Evolutionary conservation across 331 rosid species (phyloP), one percentile per base, ranked within the genome.

Genomic region (Arachis monticola): DNA sequence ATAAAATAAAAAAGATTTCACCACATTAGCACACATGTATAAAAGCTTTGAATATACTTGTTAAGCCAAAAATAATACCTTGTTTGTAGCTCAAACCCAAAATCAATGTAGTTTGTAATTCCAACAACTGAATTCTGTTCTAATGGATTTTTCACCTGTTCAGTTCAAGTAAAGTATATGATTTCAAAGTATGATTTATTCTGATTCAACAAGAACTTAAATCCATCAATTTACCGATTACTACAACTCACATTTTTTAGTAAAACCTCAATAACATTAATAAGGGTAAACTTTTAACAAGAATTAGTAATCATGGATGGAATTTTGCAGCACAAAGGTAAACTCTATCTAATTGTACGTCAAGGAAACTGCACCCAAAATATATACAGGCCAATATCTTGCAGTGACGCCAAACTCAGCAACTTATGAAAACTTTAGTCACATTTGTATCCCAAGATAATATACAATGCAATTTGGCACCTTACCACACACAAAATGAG

Each of bases 51-150:
- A 73, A 51, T 63, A 60, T 35, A 67, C 8, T 6, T 73, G 44
- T 72, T 40, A 56, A 67, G 60, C 41, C 14, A 73, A 70, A 59
- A 69, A 51, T 50, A 47, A 70, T 87, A 95, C 98, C 96, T 86
- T 62, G 92, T 85, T 83, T 80, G 89, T 82, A 95, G 83, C 85
- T 92, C 97, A 78, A 92, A 95, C 76, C 99, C 99, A 80, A 95
- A 92, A 84, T 95, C 99, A 59, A 92, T 90, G 63, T 92, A 95
- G 80, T 95, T 95, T 1, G 99, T 95, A 79, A 95, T 95, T 74
- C 97, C 99, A 84, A 95, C 96, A 27, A 95, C 77, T 75, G 64
- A 82, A 81, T 83, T 70, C 87, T 83, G 89, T 87, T 95, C 97
- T 55, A 88, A 77, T 68, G 99, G 99, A 70, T 95, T 92, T 83